Base-by-base conservation (phyloP, 2,329 filamentous ascomycete species). In the Endoconidiophora polonica region DNA sequence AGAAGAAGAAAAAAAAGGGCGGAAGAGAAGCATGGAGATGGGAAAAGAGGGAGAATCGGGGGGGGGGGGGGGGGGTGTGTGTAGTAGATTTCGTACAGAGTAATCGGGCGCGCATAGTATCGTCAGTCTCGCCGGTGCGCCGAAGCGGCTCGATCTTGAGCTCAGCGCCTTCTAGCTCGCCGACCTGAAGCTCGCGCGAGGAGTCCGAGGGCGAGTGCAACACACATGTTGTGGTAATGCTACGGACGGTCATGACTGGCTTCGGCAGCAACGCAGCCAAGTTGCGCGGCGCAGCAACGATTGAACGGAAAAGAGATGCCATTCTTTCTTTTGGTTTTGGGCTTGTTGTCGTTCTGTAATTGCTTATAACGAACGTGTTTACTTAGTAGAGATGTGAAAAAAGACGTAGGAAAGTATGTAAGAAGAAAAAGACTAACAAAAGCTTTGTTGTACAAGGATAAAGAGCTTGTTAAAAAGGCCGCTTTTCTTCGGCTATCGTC, bases 111-210 rank as follows among this genome's bases (percentile, higher is more conserved):
- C 90, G 79, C 78, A 83, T 94, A 36, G 90, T 98, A 58, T 76
- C 73, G 44, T 76, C 69, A 67, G 91, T 84, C 66, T 98, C 91
- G 59, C 87, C 87, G 6, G 74, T 76, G 46, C 91, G 76, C 54
- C 83, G 78, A 57, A 96, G 66, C n/a, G 91, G 91, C 71, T 94
- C 86, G 59, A 96, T 80, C 63, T 78, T 83, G 68, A 96, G 94
- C 52, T 76, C 75, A 55, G 81, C 84, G 57, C 86, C 86, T 63
- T 93, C 79, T 60, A 95, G 78, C 71, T 95, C 86, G 61, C 86
- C 87, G 59, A 91, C 84, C 42, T 71, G 79, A 54, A 94, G 73
- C 58, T 94, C 86, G 38, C 55, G 46, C 5, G 58, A 54, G 51
- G 59, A 52, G 57, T 44, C 55, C 38, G 54, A 54, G 12, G 40